Conservation (phyloP, 441 rosid genomes). For the Erodium texanum region DNA sequence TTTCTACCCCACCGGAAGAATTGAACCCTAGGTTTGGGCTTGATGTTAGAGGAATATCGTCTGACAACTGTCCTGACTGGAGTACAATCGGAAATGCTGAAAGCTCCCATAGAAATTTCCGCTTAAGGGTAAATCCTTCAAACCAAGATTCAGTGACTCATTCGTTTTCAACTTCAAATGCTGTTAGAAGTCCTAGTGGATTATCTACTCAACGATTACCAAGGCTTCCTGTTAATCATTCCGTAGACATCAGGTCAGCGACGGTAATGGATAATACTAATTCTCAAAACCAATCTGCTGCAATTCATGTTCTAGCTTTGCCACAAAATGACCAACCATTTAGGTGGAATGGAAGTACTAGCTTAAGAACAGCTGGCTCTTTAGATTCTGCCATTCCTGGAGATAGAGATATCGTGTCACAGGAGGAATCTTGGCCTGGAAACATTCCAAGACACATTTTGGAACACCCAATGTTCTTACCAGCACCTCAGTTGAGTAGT, state of each 20-base stretch:
- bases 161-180: conserved; percentile 29
- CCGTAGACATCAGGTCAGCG: conserved; percentile 37
- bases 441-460: conserved; percentile 18
- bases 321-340: conserved; percentile 45
- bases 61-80: conserved; percentile 30
- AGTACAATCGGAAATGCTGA: conserved; percentile 29
- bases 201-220: conserved; percentile 33
- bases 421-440: conserved; percentile 36
- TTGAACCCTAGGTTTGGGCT: conserved; percentile 38
- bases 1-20: conserved; percentile 36
- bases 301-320: conserved; percentile 38
- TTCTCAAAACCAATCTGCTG: conserved; percentile 35
- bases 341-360: conserved; percentile 51
- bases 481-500: conserved; percentile 40
- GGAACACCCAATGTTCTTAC: conserved; percentile 43
- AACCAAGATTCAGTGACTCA: conserved; percentile 26
- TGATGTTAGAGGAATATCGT: conserved; percentile 33
- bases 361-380: conserved; percentile 34
- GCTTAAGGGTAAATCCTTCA: conserved; percentile 46
- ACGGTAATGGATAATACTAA: conserved; percentile 29
- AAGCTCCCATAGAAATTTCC: conserved; percentile 46
- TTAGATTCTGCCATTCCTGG: conserved; percentile 30
- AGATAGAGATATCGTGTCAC: conserved; percentile 18
- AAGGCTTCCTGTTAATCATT: conserved; percentile 37
- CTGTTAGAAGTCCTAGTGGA: conserved; percentile 35